Base-by-base conservation (phyloP, 495 filamentous ascomycete genomes). In the Halenospora varia region DNA sequence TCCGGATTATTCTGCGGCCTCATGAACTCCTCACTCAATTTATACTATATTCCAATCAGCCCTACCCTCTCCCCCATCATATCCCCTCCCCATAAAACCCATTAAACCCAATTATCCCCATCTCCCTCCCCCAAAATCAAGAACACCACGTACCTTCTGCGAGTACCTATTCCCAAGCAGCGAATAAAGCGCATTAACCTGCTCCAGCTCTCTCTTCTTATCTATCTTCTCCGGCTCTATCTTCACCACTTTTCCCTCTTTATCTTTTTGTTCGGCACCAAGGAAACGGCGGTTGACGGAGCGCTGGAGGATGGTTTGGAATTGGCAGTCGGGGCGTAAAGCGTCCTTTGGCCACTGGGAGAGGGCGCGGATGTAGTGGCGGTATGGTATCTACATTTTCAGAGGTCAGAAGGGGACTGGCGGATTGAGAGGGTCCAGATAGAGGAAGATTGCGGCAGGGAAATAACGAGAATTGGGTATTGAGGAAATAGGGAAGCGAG, bases 281-380 rank as follows among this genome's bases (percentile, higher is more conserved):
- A 57, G 56, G 57, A 63, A 59, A 20, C 60, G 44, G n/a, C 69
- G 63, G 17, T 80, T 74, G 48, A 91, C 75, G 49, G 86, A 82
- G 53, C 77, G 74, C 60, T 80, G 77, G 42, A 96, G 78, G 52
- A 84, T 79, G 57, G 82, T 71, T 60, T 90, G 87, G 66, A 96
- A 82, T 56, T 88, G 85, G 65, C 86, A 77, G 51, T 86, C 82
- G 10, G 92, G 92, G 1, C 92, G 89, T 53, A 96, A 82, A 42
- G 71, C 66, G 67, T 95, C 89, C 58, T 77, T 75, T 48, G 92
- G 92, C 91, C 91, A 96, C 63, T 82, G 84, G 61, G 78, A 74
- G 53, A 95, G 74, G 57, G 87, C 84, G 72, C 79, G 84, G 55
- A 83, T 75, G 76, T 84, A 84, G 66, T 76, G 82, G 68, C 71